These are phyloP conservation scores for Aspergillus pseudoglaucus DNA, from an alignment of 2,329 filamentous ascomycete species.

Conservation along the genomic window DNA sequence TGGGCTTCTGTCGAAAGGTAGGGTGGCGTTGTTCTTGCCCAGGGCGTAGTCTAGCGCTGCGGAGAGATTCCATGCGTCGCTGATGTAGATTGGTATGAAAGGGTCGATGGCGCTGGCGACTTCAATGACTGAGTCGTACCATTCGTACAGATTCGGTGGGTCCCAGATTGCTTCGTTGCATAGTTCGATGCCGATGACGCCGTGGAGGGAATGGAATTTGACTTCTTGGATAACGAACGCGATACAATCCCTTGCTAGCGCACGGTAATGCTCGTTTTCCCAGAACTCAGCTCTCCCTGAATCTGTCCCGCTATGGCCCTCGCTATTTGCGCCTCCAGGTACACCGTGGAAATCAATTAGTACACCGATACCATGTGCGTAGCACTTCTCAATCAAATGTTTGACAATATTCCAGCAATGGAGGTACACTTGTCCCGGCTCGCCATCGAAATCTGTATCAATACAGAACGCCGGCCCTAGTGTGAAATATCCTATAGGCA, in stretches of 20 bases:
- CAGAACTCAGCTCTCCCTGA: constrained; percentile 48
- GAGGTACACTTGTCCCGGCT: constrained; percentile 43
- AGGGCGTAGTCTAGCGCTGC: constrained; percentile 42
- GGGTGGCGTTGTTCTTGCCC: constrained; percentile 30
- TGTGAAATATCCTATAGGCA: constrained; percentile 56
- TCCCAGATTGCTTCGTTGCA: constrained; percentile 51
- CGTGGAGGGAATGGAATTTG: constrained; percentile 31
- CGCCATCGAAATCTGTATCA: constrained; percentile 46
- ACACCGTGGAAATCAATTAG: constrained; percentile 55
- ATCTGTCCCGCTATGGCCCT: constrained; percentile 52
- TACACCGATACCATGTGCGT: constrained; percentile 46
- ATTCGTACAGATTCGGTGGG: constrained; percentile 49
- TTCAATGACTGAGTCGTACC: constrained; percentile 48
- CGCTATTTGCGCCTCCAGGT: constrained; percentile 52
- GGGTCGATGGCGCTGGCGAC: constrained; percentile 44
- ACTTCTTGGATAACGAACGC: constrained; percentile 48
- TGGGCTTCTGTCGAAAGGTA: constrained; percentile 30
- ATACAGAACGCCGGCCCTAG: constrained; percentile 47
- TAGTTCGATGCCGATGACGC: constrained; percentile 52
- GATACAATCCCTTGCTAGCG: constrained; percentile 43
- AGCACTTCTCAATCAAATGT: constrained; percentile 41
- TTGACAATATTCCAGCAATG: constrained; percentile 50
- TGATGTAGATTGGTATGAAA: constrained; percentile 51
- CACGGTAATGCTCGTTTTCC: constrained; percentile 37
- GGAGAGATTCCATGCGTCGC: constrained; percentile 51